phyloP scores from a whole-genome alignment of 2,329 filamentous ascomycete species.

The Xylaria sp. region DNA sequence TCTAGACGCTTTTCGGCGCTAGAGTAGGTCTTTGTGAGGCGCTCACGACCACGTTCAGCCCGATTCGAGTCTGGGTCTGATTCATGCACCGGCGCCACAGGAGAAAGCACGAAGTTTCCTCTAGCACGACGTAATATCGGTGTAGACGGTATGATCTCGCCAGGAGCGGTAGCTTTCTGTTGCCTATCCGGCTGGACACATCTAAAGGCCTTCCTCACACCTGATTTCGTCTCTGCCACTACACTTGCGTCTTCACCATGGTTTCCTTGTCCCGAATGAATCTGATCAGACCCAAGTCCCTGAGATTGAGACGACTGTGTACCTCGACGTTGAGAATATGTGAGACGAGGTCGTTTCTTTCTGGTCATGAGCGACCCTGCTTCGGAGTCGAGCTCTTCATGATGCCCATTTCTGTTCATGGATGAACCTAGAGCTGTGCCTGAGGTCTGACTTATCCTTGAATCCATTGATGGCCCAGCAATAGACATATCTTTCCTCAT shows the following conservation, averaged over 20 bases:
- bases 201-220: conserved; percentile 38
- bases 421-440: conserved; percentile 13
- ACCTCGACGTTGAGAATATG: conserved; percentile 47
- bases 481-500: conserved; percentile 50
- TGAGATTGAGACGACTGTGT: conserved; percentile 11
- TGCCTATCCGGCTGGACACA: conserved; percentile 31
- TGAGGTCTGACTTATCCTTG: conserved; percentile 12
- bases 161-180: conserved; percentile 31
- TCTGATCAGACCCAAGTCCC: background rate
- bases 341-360: conserved; percentile 49
- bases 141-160: conserved; percentile 46
- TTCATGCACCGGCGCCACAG: conserved; percentile 24
- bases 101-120: conserved; percentile 43
- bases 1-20: conserved; percentile 46
- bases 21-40: conserved; percentile 28
- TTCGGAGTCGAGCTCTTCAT: conserved; percentile 28
- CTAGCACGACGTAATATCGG: conserved; percentile 48
- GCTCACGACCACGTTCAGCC: conserved; percentile 13
- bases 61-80: conserved; percentile 16
- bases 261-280: conserved; percentile 5
- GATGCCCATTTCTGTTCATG: background rate
- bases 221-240: conserved; percentile 15
- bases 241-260: conserved; percentile 7
- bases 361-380: conserved; percentile 44
- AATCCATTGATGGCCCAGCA: conserved; percentile 10